These are phyloP conservation scores for Entomortierella beljakovae DNA, from an alignment of 192 early-diverging fungal genomes.

Conservation along the genomic window DNA sequence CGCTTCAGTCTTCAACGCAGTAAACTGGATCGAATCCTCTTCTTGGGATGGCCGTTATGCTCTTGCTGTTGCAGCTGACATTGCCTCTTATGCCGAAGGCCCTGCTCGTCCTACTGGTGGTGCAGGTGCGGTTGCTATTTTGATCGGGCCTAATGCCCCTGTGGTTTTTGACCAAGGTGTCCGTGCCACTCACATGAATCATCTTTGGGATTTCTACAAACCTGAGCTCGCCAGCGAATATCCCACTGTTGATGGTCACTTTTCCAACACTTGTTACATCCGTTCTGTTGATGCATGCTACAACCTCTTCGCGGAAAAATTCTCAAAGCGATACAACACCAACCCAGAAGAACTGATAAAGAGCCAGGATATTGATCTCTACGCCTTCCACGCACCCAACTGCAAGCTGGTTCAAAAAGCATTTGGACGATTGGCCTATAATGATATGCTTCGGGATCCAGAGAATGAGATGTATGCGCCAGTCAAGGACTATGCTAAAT, in stretches of 20 bases:
- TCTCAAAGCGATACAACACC: conserved; percentile 40
- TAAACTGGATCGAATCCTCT: conserved; percentile 97
- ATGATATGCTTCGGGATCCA: conserved; percentile 89
- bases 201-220: conserved; percentile 99
- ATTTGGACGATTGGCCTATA: conserved; percentile 90
- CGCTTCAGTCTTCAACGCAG: conserved; percentile 93
- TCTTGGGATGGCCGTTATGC: conserved; percentile 95
- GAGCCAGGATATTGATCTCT: conserved; percentile 75
- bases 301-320: conserved; percentile 80
- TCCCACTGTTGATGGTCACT: conserved; percentile 96
- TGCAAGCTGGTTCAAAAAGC: conserved; percentile 97
- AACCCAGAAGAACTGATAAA: conserved; percentile 57
- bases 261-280: conserved; percentile 93
- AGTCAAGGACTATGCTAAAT: conserved; percentile 36
- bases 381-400: conserved; percentile 97
- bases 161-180: conserved; percentile 91
- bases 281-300: conserved; percentile 93
- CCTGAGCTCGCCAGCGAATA: conserved; percentile 97
- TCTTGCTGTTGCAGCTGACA: conserved; percentile 92
- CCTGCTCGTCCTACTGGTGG: conserved; percentile 95
- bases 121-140: conserved; percentile 90
- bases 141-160: conserved; percentile 94
- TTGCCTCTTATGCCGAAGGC: conserved; percentile 95
- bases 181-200: conserved; percentile 94
- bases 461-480: conserved; percentile 63